Evolutionary conservation across 495 filamentous ascomycete genomes (phyloP), one percentile per base, ranked within the genome.

Genomic region (Hyaloscypha finlandica): DNA sequence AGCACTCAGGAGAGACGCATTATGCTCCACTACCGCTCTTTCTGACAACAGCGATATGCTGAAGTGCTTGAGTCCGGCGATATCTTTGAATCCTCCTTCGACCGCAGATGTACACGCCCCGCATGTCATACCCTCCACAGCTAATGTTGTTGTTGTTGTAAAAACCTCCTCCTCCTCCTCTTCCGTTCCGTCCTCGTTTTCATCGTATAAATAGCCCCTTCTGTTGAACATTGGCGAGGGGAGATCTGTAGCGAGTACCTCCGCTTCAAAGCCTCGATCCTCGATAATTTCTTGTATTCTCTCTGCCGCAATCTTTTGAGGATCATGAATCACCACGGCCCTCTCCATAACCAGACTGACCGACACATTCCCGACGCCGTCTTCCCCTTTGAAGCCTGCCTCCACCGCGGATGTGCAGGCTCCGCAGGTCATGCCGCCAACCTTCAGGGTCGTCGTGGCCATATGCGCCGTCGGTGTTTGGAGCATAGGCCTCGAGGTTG

Each of bases 121-220:
- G 72, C 94, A 99, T 5, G 94, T 98, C 95, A 99, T 98, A 33
- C 95, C 95, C 71, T 90, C 91, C 30, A 99, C 86, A 4, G 89
- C 86, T 20, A 99, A 83, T 0, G 93, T 97, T 0, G 94, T 97
- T 0, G 94, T 97, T 5, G 89, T 87, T 68, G 86, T 79, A 30
- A 74, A 77, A 42, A 70, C 20, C 4, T 77, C 71, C 37, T 66
- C 39, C 5, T 64, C 67, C 3, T 70, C 64, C 1, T 71, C 68
- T 31, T 69, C 68, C 22, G 60, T 63, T 6, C 67, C 75, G 22
- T 78, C 74, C 45, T 80, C 76, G 33, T 68, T 52, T 22, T 75
- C 68, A 30, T 75, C 63, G 61, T 74, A 69, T 29, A 70, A 69
- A 57, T 33, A 77, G 67, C 74, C 69, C 64, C 78, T 63, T 53